Base-by-base conservation (phyloP, 495 filamentous ascomycete genomes). In the Parmelia sp. region DNA sequence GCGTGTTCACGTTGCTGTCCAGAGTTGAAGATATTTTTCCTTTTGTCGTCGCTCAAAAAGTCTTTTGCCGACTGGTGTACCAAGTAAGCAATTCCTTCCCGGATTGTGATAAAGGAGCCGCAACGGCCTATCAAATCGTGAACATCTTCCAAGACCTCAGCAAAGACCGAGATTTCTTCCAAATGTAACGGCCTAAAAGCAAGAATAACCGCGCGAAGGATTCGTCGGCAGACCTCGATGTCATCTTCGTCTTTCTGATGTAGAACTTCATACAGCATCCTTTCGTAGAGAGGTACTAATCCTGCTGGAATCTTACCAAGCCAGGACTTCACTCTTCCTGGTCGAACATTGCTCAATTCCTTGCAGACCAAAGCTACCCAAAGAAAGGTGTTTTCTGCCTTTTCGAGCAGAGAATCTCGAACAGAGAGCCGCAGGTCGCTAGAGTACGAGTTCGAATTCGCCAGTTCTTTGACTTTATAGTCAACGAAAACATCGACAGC, bases 211-310 rank as follows among this genome's bases (percentile, higher is more conserved):
- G 25, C 12, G 47, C 47, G 6, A 29, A 51, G 47, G 23, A 51
- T 51, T 4, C 47, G 47, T 51, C 47, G 47, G n/a, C 31, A 58
- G 11, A 21, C 15, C 42, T 56, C n/a, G 9, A 56, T 21, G 55
- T 39, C 15, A 19, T 63, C 33, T 23, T 63, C 9, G 42, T 35
- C 21, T 36, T 51, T 6, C 47, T 36, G 33, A 8, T 63, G 23
- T n/a, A 56, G 25, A 10, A 51, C 12, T 12, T 51, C 25, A 37
- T 63, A 21, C 10, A 35, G 33, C 27, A 27, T 36, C 31, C 44
- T 56, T 63, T 51, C 47, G 47, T 33, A 56, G 21, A 51, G 42
- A 63, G 53, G 61, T 23, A 21, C 11, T 15, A 51, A 19, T 63
- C 27, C 31, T 57, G 33, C 4, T 21, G 53, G 39, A 8, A 15